These are phyloP conservation scores for Kwoniella botswanensis DNA, from an alignment of 768 basidiomycete genomes.

Conservation along the genomic window DNA sequence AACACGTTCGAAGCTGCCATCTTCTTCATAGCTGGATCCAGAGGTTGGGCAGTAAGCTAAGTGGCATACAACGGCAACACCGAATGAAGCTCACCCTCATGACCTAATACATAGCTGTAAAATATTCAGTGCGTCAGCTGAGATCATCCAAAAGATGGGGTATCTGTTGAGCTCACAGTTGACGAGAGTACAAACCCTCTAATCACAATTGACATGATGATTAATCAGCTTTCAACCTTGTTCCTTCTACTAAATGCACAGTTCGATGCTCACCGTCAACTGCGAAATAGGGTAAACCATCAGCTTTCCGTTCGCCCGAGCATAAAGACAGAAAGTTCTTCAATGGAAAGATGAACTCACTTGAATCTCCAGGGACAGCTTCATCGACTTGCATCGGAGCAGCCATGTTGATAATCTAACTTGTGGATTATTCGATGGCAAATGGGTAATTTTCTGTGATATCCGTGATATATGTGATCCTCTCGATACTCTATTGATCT, in stretches of 20 bases:
- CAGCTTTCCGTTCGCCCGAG: neutral
- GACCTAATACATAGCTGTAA: constrained; percentile 83
- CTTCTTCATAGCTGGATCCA: constrained; percentile 89
- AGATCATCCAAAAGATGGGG: neutral
- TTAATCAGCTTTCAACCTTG: constrained; percentile 14
- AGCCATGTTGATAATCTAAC: constrained; percentile 36
- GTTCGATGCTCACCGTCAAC: constrained; percentile 50
- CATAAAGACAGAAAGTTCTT: neutral
- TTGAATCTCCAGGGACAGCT: constrained; percentile 51
- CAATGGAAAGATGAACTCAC: constrained; percentile 34
- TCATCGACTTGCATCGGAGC: constrained; percentile 56
- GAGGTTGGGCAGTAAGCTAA: constrained; percentile 35
- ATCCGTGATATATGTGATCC: neutral
- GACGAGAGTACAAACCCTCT: constrained; percentile 58
- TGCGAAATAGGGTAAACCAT: constrained; percentile 13
- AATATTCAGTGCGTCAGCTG: constrained; percentile 17
- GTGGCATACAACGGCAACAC: neutral
- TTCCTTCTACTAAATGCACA: neutral
- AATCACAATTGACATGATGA: neutral
- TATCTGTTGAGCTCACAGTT: constrained; percentile 43
- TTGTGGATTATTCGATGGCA: neutral
- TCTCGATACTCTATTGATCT: neutral
- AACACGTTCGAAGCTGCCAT: constrained; percentile 97
- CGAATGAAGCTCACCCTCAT: constrained; percentile 73
- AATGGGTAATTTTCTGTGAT: neutral